A percentile compares a stretch with the other conserved stretches of the same genome.
Evolutionary conservation across 139 green algal species (phyloP).

Genomic region (Chlamydomonas sphaeroides): DNA sequence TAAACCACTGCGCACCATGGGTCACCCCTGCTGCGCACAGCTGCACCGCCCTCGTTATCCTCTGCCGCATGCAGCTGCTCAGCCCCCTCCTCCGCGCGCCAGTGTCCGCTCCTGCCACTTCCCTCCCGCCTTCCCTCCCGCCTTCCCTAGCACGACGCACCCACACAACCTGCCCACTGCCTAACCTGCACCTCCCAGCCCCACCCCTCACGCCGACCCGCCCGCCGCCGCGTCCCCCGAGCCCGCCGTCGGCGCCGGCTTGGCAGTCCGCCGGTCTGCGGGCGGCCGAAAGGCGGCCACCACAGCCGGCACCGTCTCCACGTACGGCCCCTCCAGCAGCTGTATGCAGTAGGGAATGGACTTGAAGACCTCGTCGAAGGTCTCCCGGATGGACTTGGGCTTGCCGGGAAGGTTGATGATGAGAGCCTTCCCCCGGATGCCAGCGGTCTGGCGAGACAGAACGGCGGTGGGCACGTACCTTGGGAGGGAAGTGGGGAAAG

Average conservation of each 20-base stretch:
- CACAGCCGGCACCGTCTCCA: conserved; percentile 78
- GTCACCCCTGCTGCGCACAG: no score
- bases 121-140: no score
- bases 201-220: no score
- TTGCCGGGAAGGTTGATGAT: conserved; percentile 94
- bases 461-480: conserved; percentile 93
- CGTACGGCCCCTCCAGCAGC: conserved; percentile 70
- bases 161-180: no score
- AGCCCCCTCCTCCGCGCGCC: no score
- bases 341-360: conserved; percentile 92
- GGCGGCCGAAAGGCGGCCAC: conserved; percentile 88
- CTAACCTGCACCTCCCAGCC: no score
- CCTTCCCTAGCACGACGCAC: no score
- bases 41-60: no score
- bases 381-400: conserved; percentile 93
- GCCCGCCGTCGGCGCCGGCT: background rate
- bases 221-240: no score
- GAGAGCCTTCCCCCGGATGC: conserved; percentile 80
- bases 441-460: conserved; percentile 91
- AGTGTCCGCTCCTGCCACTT: no score
- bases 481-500: background rate
- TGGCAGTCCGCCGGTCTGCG: conserved; percentile 53
- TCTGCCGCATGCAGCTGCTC: no score
- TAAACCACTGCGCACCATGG: no score
- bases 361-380: conserved; percentile 92